These are phyloP conservation scores for Mitragyna speciosa DNA, from an alignment of 257 asterid species.

Conservation along the genomic window DNA sequence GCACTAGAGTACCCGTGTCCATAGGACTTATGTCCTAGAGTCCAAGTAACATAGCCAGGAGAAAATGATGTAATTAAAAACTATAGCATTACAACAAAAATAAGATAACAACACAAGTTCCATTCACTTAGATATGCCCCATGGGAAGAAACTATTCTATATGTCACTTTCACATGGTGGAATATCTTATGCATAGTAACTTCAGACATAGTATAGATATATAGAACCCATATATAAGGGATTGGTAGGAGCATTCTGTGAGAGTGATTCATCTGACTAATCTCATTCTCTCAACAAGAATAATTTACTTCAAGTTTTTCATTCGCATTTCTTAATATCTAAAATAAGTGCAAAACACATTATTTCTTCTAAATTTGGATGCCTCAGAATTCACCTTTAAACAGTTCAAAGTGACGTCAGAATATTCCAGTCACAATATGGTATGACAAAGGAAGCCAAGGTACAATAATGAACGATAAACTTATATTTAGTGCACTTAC, in stretches of 20 bases:
- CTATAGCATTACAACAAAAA: neutral
- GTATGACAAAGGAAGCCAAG: neutral
- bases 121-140: neutral
- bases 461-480: neutral
- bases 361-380: neutral
- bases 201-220: neutral
- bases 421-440: conserved; percentile 4
- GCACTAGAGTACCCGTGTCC: too few species aligned
- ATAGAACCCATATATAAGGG: neutral
- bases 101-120: neutral
- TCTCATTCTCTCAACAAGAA: neutral
- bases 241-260: neutral
- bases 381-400: too few species aligned
- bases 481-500: conserved; percentile 47
- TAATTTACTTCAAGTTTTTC: neutral
- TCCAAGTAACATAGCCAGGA: too few species aligned
- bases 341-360: neutral
- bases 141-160: neutral
- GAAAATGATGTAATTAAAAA: neutral
- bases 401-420: too few species aligned
- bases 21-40: too few species aligned
- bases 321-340: neutral
- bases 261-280: neutral
- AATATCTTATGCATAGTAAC: neutral
- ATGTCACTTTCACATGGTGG: neutral